Evolutionary conservation across 345 rosid species (phyloP).

Genomic region (Salix brachista): DNA sequence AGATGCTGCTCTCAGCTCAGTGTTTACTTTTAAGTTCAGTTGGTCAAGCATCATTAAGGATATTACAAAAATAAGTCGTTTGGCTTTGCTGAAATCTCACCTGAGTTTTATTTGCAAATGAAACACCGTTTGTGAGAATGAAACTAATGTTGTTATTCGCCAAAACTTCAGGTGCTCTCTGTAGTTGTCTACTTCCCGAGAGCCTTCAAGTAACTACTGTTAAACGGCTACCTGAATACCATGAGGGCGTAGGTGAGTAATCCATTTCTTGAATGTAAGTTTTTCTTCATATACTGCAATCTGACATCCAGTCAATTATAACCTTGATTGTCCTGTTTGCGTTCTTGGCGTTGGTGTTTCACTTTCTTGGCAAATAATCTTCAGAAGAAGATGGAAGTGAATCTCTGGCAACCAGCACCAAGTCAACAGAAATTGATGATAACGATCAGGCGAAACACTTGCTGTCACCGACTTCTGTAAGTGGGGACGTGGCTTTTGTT

Average conservation of each 20-base stretch:
- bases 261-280: background rate
- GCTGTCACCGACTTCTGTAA: constrained; percentile 31
- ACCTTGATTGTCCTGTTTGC: background rate
- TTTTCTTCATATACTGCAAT: background rate
- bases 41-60: background rate
- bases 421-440: constrained; percentile 48
- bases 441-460: constrained; percentile 49
- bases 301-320: background rate
- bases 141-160: background rate
- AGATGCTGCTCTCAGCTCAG: background rate
- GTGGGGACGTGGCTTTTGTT: constrained; percentile 48
- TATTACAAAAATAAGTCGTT: background rate
- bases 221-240: constrained; percentile 58
- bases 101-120: background rate
- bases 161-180: constrained; percentile 47
- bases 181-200: constrained; percentile 77
- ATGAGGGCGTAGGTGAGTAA: constrained; percentile 38
- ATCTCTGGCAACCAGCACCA: constrained; percentile 34
- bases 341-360: background rate
- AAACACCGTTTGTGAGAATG: background rate
- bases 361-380: constrained; percentile 2
- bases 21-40: background rate
- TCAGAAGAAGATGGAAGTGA: constrained; percentile 51
- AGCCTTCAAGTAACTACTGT: constrained; percentile 70
- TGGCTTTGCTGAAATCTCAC: background rate